Evolutionary conservation across 148 eudicot species (phyloP).

Genomic region (Pharnaceum exiguum): DNA sequence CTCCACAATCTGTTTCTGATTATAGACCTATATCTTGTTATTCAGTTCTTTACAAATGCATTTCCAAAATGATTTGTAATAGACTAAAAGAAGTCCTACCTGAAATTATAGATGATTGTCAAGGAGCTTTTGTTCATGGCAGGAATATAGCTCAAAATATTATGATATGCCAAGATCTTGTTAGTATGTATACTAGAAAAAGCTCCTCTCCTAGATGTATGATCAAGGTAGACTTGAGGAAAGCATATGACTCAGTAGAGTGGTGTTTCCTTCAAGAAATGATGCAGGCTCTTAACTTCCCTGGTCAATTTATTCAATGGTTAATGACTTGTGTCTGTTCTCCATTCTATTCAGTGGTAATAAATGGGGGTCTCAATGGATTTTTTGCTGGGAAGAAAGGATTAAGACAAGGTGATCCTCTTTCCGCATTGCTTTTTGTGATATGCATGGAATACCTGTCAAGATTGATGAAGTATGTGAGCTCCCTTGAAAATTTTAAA

Average conservation of each 20-base stretch:
- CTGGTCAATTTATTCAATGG: background rate
- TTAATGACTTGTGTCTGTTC: background rate
- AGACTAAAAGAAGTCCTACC: background rate
- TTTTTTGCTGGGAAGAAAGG: background rate
- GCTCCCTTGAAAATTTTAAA: too few species aligned
- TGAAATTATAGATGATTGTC: background rate
- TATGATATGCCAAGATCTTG: background rate
- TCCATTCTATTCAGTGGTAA: background rate
- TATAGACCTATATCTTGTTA: background rate
- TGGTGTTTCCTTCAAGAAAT: background rate
- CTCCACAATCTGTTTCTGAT: background rate
- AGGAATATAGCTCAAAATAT: background rate
- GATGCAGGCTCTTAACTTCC: background rate
- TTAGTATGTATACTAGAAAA: background rate
- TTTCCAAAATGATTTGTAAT: background rate
- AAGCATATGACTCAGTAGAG: background rate
- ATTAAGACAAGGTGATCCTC: background rate
- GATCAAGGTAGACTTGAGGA: background rate
- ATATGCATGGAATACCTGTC: background rate
- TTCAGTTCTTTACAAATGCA: too few species aligned
- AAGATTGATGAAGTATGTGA: background rate
- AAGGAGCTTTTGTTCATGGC: background rate
- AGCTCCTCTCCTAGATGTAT: background rate
- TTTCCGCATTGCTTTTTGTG: background rate
- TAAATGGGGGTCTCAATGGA: background rate